Evolutionary conservation across 305 asterid genomes (phyloP).

Genomic region (Nicotiana rustica): DNA sequence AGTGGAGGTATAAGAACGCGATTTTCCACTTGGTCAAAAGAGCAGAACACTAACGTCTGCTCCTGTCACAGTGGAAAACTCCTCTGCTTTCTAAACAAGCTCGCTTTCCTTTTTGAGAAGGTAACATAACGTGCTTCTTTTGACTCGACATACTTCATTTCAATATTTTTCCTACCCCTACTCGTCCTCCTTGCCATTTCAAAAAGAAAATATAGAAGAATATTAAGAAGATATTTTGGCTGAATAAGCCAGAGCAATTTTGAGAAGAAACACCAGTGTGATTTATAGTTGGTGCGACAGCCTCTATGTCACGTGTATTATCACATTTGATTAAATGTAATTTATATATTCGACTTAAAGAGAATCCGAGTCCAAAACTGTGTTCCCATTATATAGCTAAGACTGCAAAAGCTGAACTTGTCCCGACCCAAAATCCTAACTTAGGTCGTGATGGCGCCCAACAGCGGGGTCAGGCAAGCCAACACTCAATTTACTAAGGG

Average conservation of each 20-base stretch:
- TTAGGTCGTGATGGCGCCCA: too few species aligned
- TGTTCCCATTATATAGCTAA: too few species aligned
- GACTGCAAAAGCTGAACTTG: too few species aligned
- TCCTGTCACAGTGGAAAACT: neutral
- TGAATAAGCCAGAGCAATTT: neutral
- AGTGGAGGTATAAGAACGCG: neutral
- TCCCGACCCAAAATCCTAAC: too few species aligned
- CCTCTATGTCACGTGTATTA: neutral
- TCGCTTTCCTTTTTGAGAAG: neutral
- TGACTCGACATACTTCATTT: neutral
- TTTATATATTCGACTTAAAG: too few species aligned
- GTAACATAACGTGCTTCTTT: neutral
- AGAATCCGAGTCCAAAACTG: too few species aligned
- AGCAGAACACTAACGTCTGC: neutral
- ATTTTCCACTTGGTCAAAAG: neutral
- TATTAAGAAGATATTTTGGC: neutral
- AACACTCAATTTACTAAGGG: too few species aligned
- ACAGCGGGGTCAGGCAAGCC: too few species aligned
- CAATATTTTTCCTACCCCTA: neutral
- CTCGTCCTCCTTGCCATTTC: neutral
- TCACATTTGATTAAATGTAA: too few species aligned
- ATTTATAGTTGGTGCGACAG: neutral
- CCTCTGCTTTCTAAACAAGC: neutral
- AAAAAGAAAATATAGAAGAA: too few species aligned
- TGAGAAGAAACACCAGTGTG: neutral